Conservation (phyloP, 169 alveolate species). For the Plasmodium malariae region DNA sequence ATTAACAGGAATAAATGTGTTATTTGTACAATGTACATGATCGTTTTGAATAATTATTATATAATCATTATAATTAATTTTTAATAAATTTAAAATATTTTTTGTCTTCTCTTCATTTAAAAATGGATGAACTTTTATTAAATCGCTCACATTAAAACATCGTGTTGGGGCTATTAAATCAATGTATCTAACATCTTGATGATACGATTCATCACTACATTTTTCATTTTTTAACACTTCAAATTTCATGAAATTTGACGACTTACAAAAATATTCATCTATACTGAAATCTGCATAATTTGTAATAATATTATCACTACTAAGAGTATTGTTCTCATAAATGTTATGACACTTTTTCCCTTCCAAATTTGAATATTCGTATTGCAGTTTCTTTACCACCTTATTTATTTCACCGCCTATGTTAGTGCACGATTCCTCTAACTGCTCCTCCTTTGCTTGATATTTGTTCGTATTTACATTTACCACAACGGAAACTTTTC, state of each 20-base stretch:
- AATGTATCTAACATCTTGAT: constrained; percentile 55
- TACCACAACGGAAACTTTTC: too few species aligned
- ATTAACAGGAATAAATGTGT: constrained; percentile 26
- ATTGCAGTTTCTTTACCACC: too few species aligned
- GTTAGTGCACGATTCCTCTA: too few species aligned
- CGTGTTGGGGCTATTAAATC: constrained; percentile 21
- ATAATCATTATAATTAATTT: constrained; percentile 65
- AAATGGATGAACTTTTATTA: constrained; percentile 51
- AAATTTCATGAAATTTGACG: constrained; percentile 16
- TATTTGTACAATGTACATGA: constrained; percentile 3
- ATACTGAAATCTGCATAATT: neutral
- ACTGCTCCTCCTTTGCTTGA: too few species aligned
- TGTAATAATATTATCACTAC: neutral
- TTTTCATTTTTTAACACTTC: constrained; percentile 53
- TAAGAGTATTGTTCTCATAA: neutral
- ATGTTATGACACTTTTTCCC: too few species aligned
- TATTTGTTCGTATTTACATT: too few species aligned
- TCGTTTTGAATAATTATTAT: constrained; percentile 13
- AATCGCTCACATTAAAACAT: constrained; percentile 30
- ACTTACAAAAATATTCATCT: constrained; percentile 34
- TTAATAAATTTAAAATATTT: constrained; percentile 37
- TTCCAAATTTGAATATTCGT: too few species aligned
- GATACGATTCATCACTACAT: constrained; percentile 14
- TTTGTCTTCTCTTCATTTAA: constrained; percentile 42
- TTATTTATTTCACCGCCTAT: too few species aligned